A percentile compares a stretch with the other conserved stretches of the same genome.
phyloP scores from a whole-genome alignment of 1,284 basidiomycete genomes.

The Cutaneotrichosporon spelunceum region DNA sequence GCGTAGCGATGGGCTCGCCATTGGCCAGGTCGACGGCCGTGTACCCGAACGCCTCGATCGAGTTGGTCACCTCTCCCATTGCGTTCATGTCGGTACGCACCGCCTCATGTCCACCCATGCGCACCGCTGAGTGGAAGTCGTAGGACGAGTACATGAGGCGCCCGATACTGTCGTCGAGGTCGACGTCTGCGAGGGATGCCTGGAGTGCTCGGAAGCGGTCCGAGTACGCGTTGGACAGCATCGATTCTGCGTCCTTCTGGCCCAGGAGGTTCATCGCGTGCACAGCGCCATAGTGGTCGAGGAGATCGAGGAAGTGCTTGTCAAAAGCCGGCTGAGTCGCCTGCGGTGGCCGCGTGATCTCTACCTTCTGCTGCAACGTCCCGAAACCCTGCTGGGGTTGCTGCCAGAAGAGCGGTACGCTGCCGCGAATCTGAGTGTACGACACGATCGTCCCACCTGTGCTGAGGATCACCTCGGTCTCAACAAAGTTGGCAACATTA shows the following conservation, averaged over 20 bases:
- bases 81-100: conserved; percentile 73
- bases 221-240: conserved; percentile 75
- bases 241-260: conserved; percentile 85
- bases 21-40: conserved; percentile 67
- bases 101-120: conserved; percentile 81
- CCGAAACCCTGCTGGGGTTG: conserved; percentile 76
- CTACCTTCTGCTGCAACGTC: conserved; percentile 83
- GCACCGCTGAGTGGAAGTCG: conserved; percentile 86
- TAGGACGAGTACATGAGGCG: conserved; percentile 69
- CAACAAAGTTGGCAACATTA: conserved; percentile 95
- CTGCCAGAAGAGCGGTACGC: conserved; percentile 97
- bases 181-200: conserved; percentile 52
- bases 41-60: conserved; percentile 79
- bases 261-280: conserved; percentile 87
- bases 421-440: conserved; percentile 89
- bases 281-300: conserved; percentile 73
- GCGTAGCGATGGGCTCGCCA: conserved; percentile 70
- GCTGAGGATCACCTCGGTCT: conserved; percentile 89
- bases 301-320: conserved; percentile 80
- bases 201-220: conserved; percentile 61
- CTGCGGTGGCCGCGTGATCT: conserved; percentile 80
- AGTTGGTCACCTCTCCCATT: conserved; percentile 61
- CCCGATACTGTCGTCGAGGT: conserved; percentile 33
- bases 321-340: conserved; percentile 96
- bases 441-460: conserved; percentile 80